Base-by-base conservation (phyloP, 768 basidiomycete genomes). In the Stropharia rugosoannulata region DNA sequence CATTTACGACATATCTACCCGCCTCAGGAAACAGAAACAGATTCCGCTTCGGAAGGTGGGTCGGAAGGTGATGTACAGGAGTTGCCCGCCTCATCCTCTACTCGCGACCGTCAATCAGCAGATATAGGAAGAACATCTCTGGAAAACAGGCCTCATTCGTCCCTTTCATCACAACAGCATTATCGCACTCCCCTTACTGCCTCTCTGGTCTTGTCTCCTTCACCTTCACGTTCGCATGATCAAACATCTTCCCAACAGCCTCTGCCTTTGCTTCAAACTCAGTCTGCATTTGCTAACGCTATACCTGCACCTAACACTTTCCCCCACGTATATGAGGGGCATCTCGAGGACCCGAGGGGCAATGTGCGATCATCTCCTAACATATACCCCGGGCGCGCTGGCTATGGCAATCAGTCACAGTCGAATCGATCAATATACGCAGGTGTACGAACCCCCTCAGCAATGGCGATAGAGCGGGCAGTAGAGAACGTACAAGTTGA, bases 401-500 rank as follows among this genome's bases (percentile, higher is more conserved):
- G 68, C 48, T 75, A 76, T 54, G 72, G 69, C 36, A 62, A 58
- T 12, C 73, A 69, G 52, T 63, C 70, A 16, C 70, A 72, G 56
- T 63, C 69, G 35, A 64, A 69, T 37, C 65, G 72, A 25, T 60
- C 72, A 47, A 68, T 70, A 27, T 72, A 70, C 56, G 74, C 68
- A 15, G 69, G 76, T 32, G 59, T 67, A 9, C 72, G 80, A 43
- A 78, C 83, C 3, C 71, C 75, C 19, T 82, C 85, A 7, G 71
- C 76, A 16, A 68, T 78, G 37, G 74, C 80, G 6, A 74, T 95
- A 51, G 93, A 94, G 68, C 81, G 81, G 44, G 89, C 89, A 0
- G 74, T 95, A 16, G 90, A 94, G 68, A 85, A 80, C 58, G 80
- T 93, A 49, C 93, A 95, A 68, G 82, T 85, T 0, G 89, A 93